phyloP scores from a whole-genome alignment of 768 basidiomycete species.

The Cystoderma amianthinum region DNA sequence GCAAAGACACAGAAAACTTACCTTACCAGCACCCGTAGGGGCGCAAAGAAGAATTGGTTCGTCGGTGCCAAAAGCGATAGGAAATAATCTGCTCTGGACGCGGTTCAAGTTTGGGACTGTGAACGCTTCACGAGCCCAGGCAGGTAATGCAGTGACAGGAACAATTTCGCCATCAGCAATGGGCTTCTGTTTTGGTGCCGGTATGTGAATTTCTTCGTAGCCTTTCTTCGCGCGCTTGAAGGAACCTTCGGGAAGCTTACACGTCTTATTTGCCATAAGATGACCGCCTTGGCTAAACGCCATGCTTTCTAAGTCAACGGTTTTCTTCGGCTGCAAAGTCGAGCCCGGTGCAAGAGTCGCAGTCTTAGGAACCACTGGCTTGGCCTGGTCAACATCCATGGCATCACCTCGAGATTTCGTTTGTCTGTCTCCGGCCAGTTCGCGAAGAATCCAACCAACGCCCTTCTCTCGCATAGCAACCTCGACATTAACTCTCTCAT shows the following conservation, averaged over 20 bases:
- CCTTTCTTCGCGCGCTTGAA: conserved; percentile 97
- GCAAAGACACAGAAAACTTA: conserved; percentile 30
- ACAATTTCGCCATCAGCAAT: conserved; percentile 62
- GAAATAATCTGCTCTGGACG: conserved; percentile 89
- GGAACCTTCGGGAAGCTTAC: conserved; percentile 94
- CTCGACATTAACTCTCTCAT: conserved; percentile 89
- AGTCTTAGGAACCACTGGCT: conserved; percentile 64
- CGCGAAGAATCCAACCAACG: conserved; percentile 90
- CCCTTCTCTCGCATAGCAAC: conserved; percentile 98
- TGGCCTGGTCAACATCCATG: conserved; percentile 72
- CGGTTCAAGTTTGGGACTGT: conserved; percentile 78
- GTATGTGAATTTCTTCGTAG: conserved; percentile 97
- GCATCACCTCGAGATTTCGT: conserved; percentile 48
- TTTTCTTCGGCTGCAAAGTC: conserved; percentile 75
- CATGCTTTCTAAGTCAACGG: conserved; percentile 88
- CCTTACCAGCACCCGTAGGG: conserved; percentile 98
- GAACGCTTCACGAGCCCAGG: conserved; percentile 88
- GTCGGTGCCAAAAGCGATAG: conserved; percentile 89
- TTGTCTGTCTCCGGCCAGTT: conserved; percentile 77
- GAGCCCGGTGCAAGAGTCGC: conserved; percentile 86
- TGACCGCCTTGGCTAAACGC: conserved; percentile 96
- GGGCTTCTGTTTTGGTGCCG: conserved; percentile 78
- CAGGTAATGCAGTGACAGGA: conserved; percentile 64
- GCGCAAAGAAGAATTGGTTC: conserved; percentile 95
- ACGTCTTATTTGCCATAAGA: conserved; percentile 98